Base-by-base conservation (phyloP, 495 filamentous ascomycete genomes). In the Aspergillus indologenus region DNA sequence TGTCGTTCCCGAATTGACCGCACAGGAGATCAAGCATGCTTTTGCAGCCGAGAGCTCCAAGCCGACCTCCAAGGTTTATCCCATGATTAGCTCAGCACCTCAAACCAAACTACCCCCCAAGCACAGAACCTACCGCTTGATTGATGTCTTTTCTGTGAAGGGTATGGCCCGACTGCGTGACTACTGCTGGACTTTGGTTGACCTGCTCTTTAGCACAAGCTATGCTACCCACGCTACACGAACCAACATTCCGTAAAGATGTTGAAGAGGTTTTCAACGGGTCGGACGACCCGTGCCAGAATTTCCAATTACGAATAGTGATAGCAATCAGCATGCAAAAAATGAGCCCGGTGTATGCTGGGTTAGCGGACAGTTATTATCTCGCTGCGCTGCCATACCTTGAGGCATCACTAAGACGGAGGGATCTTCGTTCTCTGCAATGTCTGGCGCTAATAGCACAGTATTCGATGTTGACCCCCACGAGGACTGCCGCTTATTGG, bases 301-400 rank as follows among this genome's bases (percentile, higher is more conserved):
- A 93, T 56, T 98, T 96, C 63, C 83, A 90, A 45, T 68, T 93
- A 42, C 86, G 89, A 56, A 90, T 96, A 83, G 90, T 95, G 24
- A 82, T 96, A 65, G 93, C 93, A 3, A 94, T 96, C 61, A 90
- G 89, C 70, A 85, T 96, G 77, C 92, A 96, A 67, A 95, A 91
- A 68, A 77, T 96, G 62, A 89, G 90, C 66, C 77, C 83, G 2
- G 83, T 83, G 48, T 96, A 90, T 69, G 89, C 90, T 40, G 89
- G 90, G 46, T 79, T 96, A 40, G 92, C 92, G 31, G 92, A 98
- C 70, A 89, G 88, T 64, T 96, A 92, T 73, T 98, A 96, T 65
- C 82, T 95, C 5, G 88, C 90, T 15, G 92, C 93, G 12, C 81
- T 96, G 67, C 85, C 85, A 29, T 88, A 85, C 61, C 81, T 96